Conservation (phyloP, 2,329 filamentous ascomycete genomes). For the Madurella fahalii region DNA sequence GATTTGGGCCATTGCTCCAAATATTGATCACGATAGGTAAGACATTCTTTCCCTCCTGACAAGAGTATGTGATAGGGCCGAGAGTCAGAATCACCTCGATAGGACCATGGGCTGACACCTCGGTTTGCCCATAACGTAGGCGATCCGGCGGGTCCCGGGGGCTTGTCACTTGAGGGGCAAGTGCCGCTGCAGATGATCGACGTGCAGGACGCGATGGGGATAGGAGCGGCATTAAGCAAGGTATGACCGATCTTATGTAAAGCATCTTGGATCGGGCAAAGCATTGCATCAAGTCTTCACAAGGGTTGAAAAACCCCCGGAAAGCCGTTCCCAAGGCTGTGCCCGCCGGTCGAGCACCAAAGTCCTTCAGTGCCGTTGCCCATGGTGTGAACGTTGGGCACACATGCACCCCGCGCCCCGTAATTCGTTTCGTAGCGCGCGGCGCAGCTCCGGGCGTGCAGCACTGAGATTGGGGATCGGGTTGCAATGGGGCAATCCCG, state of each 20-base stretch:
- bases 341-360: too few species aligned
- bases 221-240: not conserved
- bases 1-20: too few species aligned
- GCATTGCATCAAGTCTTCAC: not conserved
- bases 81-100: too few species aligned
- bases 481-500: conserved; percentile 11
- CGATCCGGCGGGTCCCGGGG: not conserved
- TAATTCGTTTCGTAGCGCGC: conserved; percentile 2
- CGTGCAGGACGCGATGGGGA: not conserved
- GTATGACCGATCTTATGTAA: not conserved
- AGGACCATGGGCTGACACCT: too few species aligned
- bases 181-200: not conserved
- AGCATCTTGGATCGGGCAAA: not conserved
- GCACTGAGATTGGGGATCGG: conserved; percentile 8
- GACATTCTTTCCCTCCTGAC: too few species aligned
- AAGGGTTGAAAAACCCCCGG: too few species aligned
- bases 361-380: not conserved
- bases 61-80: too few species aligned
- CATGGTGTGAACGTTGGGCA: conserved; percentile 16
- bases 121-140: too few species aligned
- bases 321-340: too few species aligned
- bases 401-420: conserved; percentile 14
- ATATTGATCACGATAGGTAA: too few species aligned
- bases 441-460: not conserved
- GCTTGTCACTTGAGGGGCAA: not conserved